phyloP scores from a whole-genome alignment of 73 alveolate species.

The Paramecium biaurelia region DNA sequence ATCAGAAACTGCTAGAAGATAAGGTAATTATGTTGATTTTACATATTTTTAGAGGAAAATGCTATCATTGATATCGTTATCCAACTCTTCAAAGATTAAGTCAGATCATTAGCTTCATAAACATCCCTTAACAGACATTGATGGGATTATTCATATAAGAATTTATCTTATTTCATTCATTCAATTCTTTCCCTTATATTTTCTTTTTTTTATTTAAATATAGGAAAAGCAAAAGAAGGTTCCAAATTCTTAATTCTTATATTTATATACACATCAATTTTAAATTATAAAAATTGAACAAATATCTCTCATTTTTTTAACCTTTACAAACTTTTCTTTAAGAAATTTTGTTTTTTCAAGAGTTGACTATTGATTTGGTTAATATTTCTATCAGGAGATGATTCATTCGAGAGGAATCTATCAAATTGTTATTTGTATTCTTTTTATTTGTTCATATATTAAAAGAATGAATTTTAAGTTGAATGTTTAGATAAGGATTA shows the following conservation, averaged over 20 bases:
- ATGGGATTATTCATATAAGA: constrained; percentile 13
- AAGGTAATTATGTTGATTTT: not conserved
- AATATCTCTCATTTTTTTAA: not conserved
- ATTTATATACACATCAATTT: not conserved
- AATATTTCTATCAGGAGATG: not conserved
- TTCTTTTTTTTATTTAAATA: not conserved
- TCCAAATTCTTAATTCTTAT: not conserved
- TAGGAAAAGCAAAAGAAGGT: not conserved
- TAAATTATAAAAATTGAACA: not conserved
- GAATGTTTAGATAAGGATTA: not conserved
- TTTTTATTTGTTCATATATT: not conserved
- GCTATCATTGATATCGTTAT: constrained; percentile 52
- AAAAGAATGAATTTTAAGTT: not conserved
- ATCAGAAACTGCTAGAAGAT: constrained; percentile 40
- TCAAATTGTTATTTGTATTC: not conserved
- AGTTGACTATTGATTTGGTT: not conserved
- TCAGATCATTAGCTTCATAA: constrained; percentile 48
- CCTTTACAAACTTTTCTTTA: not conserved
- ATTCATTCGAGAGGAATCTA: constrained; percentile 12
- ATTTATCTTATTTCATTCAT: constrained; percentile 15
- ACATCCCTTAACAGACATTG: constrained; percentile 56
- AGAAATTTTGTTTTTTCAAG: not conserved
- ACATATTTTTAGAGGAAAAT: constrained; percentile 25
- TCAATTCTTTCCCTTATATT: not conserved
- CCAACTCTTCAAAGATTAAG: constrained; percentile 47